These are phyloP conservation scores for Penicillium sp. DNA, from an alignment of 2,329 filamentous ascomycete species.

Conservation along the genomic window DNA sequence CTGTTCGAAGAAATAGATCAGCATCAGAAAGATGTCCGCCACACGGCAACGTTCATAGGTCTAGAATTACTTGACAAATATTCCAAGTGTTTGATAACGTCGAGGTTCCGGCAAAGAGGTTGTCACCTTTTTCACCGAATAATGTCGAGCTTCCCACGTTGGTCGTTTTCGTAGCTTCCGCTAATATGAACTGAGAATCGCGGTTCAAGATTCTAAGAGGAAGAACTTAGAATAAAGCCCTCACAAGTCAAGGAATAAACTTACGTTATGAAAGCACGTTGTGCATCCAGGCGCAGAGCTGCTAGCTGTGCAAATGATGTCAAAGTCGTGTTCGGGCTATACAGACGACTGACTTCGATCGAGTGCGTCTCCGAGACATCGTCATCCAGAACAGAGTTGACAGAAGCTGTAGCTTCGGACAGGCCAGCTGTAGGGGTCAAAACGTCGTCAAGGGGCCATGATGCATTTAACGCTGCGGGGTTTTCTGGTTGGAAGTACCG, in stretches of 20 bases:
- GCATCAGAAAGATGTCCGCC: background rate
- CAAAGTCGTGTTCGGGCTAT: slow-evolving; percentile 13
- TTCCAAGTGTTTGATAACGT: background rate
- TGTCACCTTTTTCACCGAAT: background rate
- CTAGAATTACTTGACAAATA: background rate
- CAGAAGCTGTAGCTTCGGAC: background rate
- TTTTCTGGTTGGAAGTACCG: slow-evolving; percentile 17
- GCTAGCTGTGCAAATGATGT: slow-evolving; percentile 18
- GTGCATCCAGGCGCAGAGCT: slow-evolving; percentile 12
- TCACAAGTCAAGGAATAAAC: background rate
- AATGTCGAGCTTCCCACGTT: slow-evolving; percentile 4
- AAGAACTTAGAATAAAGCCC: background rate
- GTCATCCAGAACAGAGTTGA: background rate
- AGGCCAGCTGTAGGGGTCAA: too few species aligned
- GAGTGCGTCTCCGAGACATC: background rate
- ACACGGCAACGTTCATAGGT: background rate
- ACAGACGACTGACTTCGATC: background rate
- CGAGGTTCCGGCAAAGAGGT: background rate
- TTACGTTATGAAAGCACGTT: slow-evolving; percentile 17
- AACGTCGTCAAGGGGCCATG: background rate
- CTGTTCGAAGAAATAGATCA: background rate
- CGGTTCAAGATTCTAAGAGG: slow-evolving; percentile 11
- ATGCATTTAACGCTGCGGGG: slow-evolving; percentile 7
- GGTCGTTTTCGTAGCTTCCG: slow-evolving; percentile 12
- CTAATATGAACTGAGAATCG: slow-evolving; percentile 18